These are phyloP conservation scores for Senecio squalidus DNA, from an alignment of 140 eudicot genomes.

Conservation along the genomic window DNA sequence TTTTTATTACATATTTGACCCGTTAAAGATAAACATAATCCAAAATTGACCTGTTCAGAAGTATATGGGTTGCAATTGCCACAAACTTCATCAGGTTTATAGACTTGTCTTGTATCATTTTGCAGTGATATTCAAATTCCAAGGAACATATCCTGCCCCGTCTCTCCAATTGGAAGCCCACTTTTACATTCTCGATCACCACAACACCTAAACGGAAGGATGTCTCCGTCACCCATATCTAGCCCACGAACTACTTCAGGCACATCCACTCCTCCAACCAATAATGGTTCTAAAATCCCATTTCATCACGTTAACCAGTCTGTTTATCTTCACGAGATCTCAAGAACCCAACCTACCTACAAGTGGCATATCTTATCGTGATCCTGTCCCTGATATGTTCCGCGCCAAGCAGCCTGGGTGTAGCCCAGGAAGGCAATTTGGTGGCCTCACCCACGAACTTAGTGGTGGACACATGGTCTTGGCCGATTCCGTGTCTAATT, in stretches of 20 bases:
- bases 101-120: too few species aligned
- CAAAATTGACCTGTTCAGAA: too few species aligned
- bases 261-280: conserved; percentile 62
- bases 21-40: background rate
- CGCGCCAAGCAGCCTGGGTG: conserved; percentile 35
- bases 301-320: conserved; percentile 56
- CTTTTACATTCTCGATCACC: conserved; percentile 76
- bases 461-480: conserved; percentile 55
- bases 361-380: conserved; percentile 54
- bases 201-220: conserved; percentile 65
- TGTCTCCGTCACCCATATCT: conserved; percentile 85
- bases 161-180: conserved; percentile 96
- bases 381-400: conserved; percentile 56
- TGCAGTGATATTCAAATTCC: conserved; percentile 74
- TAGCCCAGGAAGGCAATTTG: conserved; percentile 40
- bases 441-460: conserved; percentile 37
- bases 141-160: conserved; percentile 85
- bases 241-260: conserved; percentile 90
- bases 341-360: conserved; percentile 35
- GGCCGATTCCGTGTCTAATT: conserved; percentile 65
- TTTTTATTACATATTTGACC: background rate
- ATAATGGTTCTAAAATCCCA: conserved; percentile 45
- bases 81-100: too few species aligned
- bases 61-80: background rate
- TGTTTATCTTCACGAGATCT: conserved; percentile 60